Evolutionary conservation across 306 rosid species (phyloP).

Genomic region (Fragaria ananassa): DNA sequence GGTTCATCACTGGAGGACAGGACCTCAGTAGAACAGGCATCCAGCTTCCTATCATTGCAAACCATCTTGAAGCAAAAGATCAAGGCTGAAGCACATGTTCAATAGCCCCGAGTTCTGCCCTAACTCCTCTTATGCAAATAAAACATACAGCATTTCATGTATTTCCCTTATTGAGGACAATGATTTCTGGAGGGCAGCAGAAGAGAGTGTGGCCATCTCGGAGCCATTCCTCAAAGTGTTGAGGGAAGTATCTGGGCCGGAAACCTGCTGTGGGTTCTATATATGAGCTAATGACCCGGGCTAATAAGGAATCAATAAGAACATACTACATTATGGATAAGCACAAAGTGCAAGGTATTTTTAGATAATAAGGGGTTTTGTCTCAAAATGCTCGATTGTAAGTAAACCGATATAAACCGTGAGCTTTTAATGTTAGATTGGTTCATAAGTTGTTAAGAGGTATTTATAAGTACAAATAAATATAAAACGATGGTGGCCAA

Average conservation of each 20-base stretch:
- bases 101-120: constrained; percentile 72
- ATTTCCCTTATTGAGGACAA: constrained; percentile 65
- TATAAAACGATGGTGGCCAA: too few relatives aligned
- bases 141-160: constrained; percentile 66
- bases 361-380: constrained; percentile 26
- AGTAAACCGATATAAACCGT: too few relatives aligned
- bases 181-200: constrained; percentile 89
- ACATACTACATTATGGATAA: too few relatives aligned
- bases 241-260: constrained; percentile 86
- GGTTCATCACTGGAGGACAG: constrained; percentile 69
- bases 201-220: constrained; percentile 89
- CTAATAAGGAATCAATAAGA: constrained; percentile 76
- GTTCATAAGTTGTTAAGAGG: too few relatives aligned
- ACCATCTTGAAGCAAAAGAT: constrained; percentile 67
- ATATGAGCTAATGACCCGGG: constrained; percentile 92
- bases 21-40: constrained; percentile 88
- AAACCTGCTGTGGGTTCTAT: constrained; percentile 89
- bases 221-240: constrained; percentile 92
- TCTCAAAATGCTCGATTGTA: too few relatives aligned
- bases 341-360: constrained; percentile 78
- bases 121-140: constrained; percentile 51
- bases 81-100: constrained; percentile 78
- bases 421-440: too few relatives aligned
- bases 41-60: constrained; percentile 82
- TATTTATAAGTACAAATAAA: too few relatives aligned